Percentiles rank a stretch among this genome's conserved stretches.
phyloP scores from a whole-genome alignment of 345 rosid genomes.

The Odontarrhena argentea region DNA sequence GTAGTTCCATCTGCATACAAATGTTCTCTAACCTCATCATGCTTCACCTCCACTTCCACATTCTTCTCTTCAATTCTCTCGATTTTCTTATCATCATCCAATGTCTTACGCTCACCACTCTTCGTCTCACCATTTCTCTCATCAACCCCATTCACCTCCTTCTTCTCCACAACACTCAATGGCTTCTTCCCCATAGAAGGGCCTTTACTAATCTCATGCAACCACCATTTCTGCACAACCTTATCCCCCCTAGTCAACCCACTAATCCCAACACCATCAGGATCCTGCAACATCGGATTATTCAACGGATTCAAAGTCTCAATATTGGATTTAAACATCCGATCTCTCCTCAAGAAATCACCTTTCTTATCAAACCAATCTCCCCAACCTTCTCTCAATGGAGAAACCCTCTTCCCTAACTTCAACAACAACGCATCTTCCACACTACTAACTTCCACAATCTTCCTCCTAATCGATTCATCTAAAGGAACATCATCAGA shows the following conservation, averaged over 20 bases:
- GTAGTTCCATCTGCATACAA: slow-evolving; percentile 82
- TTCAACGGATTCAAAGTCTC: slow-evolving; percentile 79
- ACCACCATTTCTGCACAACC: slow-evolving; percentile 65
- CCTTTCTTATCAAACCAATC: slow-evolving; percentile 96
- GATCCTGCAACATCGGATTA: slow-evolving; percentile 91
- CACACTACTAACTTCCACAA: slow-evolving; percentile 58
- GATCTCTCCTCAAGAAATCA: slow-evolving; percentile 80
- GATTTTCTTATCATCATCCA: slow-evolving; percentile 35
- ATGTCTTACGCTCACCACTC: slow-evolving; percentile 58
- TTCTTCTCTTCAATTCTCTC: slow-evolving; percentile 34
- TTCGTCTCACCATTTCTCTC: slow-evolving; percentile 44
- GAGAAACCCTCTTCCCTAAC: slow-evolving; percentile 54
- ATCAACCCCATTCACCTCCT: slow-evolving; percentile 22
- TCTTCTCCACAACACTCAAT: slow-evolving; percentile 45
- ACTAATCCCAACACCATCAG: slow-evolving; percentile 74
- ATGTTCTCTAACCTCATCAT: slow-evolving; percentile 54
- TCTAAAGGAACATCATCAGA: slow-evolving; percentile 84
- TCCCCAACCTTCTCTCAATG: slow-evolving; percentile 90
- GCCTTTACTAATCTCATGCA: slow-evolving; percentile 62
- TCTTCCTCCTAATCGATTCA: slow-evolving; percentile 69
- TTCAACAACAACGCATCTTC: slow-evolving; percentile 82
- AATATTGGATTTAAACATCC: slow-evolving; percentile 77
- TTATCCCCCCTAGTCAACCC: slow-evolving; percentile 81
- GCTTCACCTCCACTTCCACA: slow-evolving; percentile 29
- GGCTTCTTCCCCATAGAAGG: slow-evolving; percentile 73